phyloP scores from a whole-genome alignment of 768 basidiomycete species.

The Amanita rubescens region DNA sequence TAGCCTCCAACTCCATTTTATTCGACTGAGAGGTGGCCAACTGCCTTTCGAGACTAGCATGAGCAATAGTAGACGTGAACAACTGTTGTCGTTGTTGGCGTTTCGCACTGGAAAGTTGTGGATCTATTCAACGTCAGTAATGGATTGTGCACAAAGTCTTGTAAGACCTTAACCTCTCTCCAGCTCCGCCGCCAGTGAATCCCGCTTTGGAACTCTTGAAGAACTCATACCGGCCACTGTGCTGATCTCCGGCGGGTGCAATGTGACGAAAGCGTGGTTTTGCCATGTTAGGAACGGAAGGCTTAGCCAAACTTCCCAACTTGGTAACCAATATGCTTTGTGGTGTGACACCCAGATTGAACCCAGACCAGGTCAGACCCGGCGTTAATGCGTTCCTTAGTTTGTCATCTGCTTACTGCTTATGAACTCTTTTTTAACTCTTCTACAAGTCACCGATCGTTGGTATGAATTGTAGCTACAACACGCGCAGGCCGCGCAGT shows the following conservation, averaged over 20 bases:
- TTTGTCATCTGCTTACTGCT: neutral
- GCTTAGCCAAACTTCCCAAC: neutral
- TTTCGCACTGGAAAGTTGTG: conserved; percentile 58
- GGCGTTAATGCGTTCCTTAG: neutral
- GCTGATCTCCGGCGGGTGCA: neutral
- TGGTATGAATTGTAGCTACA: neutral
- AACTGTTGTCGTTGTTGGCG: conserved; percentile 59
- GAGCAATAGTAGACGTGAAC: conserved; percentile 53
- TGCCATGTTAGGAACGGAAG: conserved; percentile 1
- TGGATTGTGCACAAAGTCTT: neutral
- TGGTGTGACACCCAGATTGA: neutral
- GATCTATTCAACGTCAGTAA: conserved; percentile 35
- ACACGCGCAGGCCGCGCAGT: neutral
- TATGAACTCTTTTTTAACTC: neutral
- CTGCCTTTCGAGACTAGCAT: conserved; percentile 62
- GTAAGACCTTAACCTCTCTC: conserved; percentile 40
- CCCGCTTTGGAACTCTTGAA: conserved; percentile 44
- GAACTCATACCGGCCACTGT: neutral
- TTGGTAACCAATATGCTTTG: neutral
- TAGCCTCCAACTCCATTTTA: conserved; percentile 59
- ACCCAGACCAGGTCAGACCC: neutral
- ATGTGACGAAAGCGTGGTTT: neutral
- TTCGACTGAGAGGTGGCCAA: conserved; percentile 53
- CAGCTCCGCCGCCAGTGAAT: conserved; percentile 60
- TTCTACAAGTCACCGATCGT: neutral